These are phyloP conservation scores for Stephanodiscus minutulus DNA, from an alignment of 108 stramenopile species.

Conservation along the genomic window DNA sequence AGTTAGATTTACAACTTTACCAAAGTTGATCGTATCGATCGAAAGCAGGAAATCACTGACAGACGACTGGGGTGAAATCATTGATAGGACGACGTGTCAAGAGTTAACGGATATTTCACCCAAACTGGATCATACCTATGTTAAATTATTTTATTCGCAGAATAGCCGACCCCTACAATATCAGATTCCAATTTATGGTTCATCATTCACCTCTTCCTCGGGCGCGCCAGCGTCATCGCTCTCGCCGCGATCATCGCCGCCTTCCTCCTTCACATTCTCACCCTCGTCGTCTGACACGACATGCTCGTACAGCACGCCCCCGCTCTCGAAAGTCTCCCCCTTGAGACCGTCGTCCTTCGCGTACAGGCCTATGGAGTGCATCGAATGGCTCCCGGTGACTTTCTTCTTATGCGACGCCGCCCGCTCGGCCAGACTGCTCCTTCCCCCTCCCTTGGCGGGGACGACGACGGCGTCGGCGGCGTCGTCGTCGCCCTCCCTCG, in stretches of 20 bases:
- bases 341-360: slow-evolving; percentile 83
- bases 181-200: too few relatives aligned
- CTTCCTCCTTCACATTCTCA: slow-evolving; percentile 44
- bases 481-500: background rate
- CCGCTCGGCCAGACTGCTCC: slow-evolving; percentile 58
- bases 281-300: slow-evolving; percentile 81
- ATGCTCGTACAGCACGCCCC: slow-evolving; percentile 85
- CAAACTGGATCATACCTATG: too few relatives aligned
- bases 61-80: too few relatives aligned
- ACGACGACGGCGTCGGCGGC: background rate
- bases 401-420: slow-evolving; percentile 60
- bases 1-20: too few relatives aligned
- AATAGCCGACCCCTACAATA: too few relatives aligned
- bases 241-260: background rate
- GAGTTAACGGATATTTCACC: too few relatives aligned
- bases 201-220: too few relatives aligned
- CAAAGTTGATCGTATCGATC: too few relatives aligned
- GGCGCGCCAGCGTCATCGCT: background rate
- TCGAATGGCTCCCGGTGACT: slow-evolving; percentile 82
- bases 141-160: too few relatives aligned
- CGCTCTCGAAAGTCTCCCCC: slow-evolving; percentile 82
- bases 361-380: slow-evolving; percentile 91
- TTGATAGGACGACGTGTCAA: too few relatives aligned
- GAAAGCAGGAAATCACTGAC: too few relatives aligned
- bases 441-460: slow-evolving; percentile 11